These are phyloP conservation scores for Fraxinus sp. DNA, from an alignment of 305 asterid species.

Conservation along the genomic window DNA sequence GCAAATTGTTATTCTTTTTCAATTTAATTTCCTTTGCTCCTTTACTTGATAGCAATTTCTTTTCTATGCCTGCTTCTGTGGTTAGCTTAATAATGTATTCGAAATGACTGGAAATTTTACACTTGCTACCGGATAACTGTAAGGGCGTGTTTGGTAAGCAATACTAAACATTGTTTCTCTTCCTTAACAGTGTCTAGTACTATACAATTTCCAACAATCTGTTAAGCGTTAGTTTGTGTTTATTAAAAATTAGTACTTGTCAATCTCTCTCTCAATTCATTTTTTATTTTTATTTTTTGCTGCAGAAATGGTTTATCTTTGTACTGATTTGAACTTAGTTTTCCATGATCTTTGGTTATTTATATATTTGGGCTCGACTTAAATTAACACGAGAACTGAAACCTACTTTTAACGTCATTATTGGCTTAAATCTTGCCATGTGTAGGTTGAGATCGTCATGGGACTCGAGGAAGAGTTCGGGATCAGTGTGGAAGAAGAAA, in stretches of 20 bases:
- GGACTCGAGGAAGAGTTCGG: slow-evolving; percentile 59
- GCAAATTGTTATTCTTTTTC: not conserved
- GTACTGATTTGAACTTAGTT: not conserved
- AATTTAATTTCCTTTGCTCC: not conserved
- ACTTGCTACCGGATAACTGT: not conserved
- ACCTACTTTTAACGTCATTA: not conserved
- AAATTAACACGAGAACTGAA: not conserved
- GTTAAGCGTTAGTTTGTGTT: not conserved
- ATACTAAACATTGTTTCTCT: not conserved
- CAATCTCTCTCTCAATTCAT: not conserved
- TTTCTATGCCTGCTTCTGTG: not conserved
- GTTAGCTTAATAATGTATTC: not conserved
- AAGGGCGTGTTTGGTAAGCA: not conserved
- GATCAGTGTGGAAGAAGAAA: slow-evolving; percentile 66
- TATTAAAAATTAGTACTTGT: not conserved
- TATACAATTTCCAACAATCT: not conserved
- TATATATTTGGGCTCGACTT: not conserved
- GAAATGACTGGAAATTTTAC: not conserved
- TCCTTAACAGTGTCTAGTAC: not conserved
- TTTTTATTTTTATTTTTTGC: not conserved
- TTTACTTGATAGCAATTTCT: not conserved
- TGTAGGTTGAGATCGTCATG: slow-evolving; percentile 48
- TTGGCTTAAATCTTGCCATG: not conserved
- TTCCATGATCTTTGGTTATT: not conserved
- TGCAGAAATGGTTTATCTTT: not conserved